Conservation (phyloP, 2,329 filamentous ascomycete genomes). For the Beauveria caledonica region DNA sequence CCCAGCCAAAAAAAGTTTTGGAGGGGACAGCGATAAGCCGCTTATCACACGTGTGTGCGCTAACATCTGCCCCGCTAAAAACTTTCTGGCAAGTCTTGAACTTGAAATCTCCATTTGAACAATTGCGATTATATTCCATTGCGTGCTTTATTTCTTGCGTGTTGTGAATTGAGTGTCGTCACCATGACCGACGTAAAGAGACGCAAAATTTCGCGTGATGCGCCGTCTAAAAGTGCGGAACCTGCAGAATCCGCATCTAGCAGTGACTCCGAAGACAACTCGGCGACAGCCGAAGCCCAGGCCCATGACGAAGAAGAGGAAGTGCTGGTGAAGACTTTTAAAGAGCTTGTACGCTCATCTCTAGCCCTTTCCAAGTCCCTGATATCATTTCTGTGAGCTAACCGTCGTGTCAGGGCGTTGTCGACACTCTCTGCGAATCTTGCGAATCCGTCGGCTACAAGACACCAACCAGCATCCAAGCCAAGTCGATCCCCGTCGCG, state of each 20-base stretch:
- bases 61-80: slow-evolving; percentile 25
- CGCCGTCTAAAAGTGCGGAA: not conserved
- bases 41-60: slow-evolving; percentile 9
- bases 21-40: slow-evolving; percentile 22
- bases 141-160: not conserved
- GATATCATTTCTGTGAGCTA: slow-evolving; percentile 11
- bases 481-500: slow-evolving; percentile 72
- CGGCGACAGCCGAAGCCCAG: slow-evolving; percentile 26
- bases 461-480: slow-evolving; percentile 80
- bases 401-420: slow-evolving; percentile 53
- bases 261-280: slow-evolving; percentile 22
- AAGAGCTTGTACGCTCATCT: slow-evolving; percentile 43
- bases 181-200: slow-evolving; percentile 33
- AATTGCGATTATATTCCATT: not conserved
- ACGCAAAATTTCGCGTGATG: slow-evolving; percentile 30
- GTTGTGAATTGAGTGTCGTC: not conserved
- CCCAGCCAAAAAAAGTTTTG: slow-evolving; percentile 24
- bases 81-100: slow-evolving; percentile 17
- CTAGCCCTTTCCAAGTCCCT: no score
- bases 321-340: slow-evolving; percentile 50
- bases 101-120: not conserved
- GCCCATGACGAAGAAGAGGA: slow-evolving; percentile 25
- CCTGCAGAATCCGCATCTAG: not conserved
- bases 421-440: slow-evolving; percentile 81
- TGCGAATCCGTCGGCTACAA: slow-evolving; percentile 78